Evolutionary conservation across 495 filamentous ascomycete species (phyloP), one percentile per base, ranked within the genome.

Genomic region (Aspergillus bertholletiae): DNA sequence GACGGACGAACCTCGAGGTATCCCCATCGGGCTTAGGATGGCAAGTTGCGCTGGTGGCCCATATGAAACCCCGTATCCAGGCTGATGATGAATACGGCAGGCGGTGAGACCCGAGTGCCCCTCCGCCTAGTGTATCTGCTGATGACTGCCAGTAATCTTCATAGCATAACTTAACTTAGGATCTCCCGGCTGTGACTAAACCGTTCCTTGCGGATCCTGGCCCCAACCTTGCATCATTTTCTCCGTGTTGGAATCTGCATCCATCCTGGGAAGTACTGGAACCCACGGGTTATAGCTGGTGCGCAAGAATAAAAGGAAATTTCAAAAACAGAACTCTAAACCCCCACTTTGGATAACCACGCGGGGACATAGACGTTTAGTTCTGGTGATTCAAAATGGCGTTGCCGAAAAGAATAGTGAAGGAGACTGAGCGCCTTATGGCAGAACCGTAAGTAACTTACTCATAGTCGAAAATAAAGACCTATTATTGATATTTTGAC

Each of bases 371-470:
- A 39, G 39, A 50, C 39, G 21, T 40, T 43, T 21, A 43, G 39
- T 20, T 40, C 24, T 28, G 27, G 26, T 32, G 26, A 27, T 46
- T 54, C 58, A 59, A 53, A 37, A 88, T 88, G 84, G 85, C 89
- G 30, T 81, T 97, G 51, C 93, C 94, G 3, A 99, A 99, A 79
- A 79, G 94, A 59, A 99, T 99, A 57, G 80, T 97, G 56, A 99
- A 99, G 74, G 94, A 99, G 80, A 99, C 94, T 5, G 93, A 99
- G 75, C 88, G 94, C 59, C 83, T 99, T 49, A 90, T 96, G 84
- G 88, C 89, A 49, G 94, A 99, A 68, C 93, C 94, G 93, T 96
- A 83, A 71, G 91, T 67, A 18, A 21, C 23, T 20, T 24, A 9
- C 30, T 8, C 13, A 21, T 26, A 4, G 15, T 39, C 12, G 40